Evolutionary conservation across 2,329 filamentous ascomycete species (phyloP), one percentile per base, ranked within the genome.

Genomic region (Fusarium napiforme): DNA sequence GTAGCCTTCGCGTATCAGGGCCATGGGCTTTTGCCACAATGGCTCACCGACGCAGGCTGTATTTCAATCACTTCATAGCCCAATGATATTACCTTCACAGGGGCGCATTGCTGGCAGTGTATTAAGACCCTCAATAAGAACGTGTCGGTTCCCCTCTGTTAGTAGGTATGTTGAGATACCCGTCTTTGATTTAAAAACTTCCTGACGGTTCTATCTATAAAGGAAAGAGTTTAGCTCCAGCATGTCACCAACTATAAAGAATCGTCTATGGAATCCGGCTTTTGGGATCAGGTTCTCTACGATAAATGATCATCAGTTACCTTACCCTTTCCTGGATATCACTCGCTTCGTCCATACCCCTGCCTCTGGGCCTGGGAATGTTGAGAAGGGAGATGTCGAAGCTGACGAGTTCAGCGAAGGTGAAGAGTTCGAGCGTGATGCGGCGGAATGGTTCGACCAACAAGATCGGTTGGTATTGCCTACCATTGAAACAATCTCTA

Each of bases 211-310:
- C 26, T 49, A 18, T 32, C 18, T 39, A 56, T 55, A 10, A 62
- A 55, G 47, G 42, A 74, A 55, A 74, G 61, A 34, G 60, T 47
- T 39, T 23, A 68, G 60, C 30, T 60, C 34, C 55, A 71, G 23
- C 39, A 78, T 78, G 77, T 43, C 75, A 23, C 69, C 75, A 47
- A 58, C 56, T 23, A 42, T 71, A 30, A 68, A 61, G 30, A 72
- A 63, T 43, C 53, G 62, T 28, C 68, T 81, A 34, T 83, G 81
- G 82, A 77, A 71, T 45, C 78, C 77, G 26, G 72, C 70, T 28
- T 64, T 69, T 36, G 80, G 79, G 30, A 79, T 83, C 57, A 77
- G 79, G 10, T 82, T 82, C 69, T 73, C 77, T 2, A 67, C 78
- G 18, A 72, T 68, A 53, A 36, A 67, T 36, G 55, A 70, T 45